A percentile compares a stretch with the other conserved stretches of the same genome.
phyloP scores from a whole-genome alignment of 306 rosid genomes.

The Rosa multiflora region DNA sequence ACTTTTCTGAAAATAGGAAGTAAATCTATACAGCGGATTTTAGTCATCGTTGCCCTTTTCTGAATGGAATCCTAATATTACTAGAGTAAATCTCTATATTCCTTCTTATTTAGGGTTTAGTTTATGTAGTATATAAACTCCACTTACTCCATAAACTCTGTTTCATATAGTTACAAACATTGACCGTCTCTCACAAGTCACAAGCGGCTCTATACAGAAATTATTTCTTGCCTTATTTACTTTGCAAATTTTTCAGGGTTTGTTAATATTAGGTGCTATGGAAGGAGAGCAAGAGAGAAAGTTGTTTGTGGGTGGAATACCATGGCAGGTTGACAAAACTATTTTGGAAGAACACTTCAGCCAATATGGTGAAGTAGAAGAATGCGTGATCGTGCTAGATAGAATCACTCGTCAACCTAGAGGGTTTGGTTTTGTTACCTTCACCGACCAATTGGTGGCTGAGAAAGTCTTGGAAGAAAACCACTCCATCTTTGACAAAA shows the following conservation, averaged over 20 bases:
- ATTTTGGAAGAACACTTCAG: neutral
- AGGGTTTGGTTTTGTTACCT: conserved; percentile 10
- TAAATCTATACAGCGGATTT: too few relatives aligned
- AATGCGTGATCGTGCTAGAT: neutral
- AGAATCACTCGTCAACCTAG: neutral
- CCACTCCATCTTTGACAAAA: neutral
- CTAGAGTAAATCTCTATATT: too few relatives aligned
- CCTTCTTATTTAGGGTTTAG: too few relatives aligned
- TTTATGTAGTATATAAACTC: neutral
- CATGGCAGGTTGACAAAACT: neutral
- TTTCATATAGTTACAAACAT: neutral
- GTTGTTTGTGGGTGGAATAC: neutral
- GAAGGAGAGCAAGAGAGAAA: neutral
- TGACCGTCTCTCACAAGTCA: too few relatives aligned
- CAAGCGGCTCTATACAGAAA: neutral
- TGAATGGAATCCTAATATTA: too few relatives aligned
- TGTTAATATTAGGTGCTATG: neutral
- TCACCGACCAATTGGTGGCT: neutral
- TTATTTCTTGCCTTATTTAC: neutral
- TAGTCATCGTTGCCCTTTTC: too few relatives aligned
- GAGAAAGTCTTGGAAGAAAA: neutral
- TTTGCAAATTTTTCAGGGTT: neutral
- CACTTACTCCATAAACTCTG: too few relatives aligned
- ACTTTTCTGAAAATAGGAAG: too few relatives aligned
- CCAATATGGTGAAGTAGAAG: conserved; percentile 7